Evolutionary conservation across 148 eudicot species (phyloP).

Genomic region (Rhododendron williamsianum): DNA sequence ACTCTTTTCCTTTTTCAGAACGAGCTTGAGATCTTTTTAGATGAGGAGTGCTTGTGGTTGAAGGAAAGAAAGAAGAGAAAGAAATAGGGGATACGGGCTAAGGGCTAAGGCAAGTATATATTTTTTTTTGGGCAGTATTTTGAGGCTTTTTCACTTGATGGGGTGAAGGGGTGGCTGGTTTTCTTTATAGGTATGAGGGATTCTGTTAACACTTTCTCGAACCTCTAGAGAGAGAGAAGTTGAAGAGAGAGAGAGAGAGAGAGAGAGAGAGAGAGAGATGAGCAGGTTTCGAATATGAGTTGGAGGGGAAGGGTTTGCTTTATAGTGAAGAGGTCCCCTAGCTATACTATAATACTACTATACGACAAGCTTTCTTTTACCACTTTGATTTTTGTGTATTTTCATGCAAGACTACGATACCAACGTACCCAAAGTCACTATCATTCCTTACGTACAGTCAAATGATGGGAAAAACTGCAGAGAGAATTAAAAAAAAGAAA

Average conservation of each 20-base stretch:
- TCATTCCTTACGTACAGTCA: slow-evolving; percentile 16
- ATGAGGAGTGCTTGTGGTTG: background rate
- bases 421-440: background rate
- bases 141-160: slow-evolving; percentile 14
- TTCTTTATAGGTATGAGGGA: slow-evolving; percentile 48
- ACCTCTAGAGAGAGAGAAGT: slow-evolving; percentile 15
- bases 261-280: background rate
- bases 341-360: background rate
- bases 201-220: slow-evolving; percentile 37
- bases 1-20: background rate
- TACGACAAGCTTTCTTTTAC: slow-evolving; percentile 11
- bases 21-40: background rate
- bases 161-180: slow-evolving; percentile 26
- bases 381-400: slow-evolving; percentile 17
- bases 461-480: background rate
- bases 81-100: background rate
- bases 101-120: background rate
- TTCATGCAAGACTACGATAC: slow-evolving; percentile 13
- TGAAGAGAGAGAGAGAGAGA: too few species aligned
- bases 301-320: slow-evolving; percentile 5
- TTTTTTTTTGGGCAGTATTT: background rate
- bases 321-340: slow-evolving; percentile 7
- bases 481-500: background rate
- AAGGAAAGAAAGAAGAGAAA: background rate
- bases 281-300: slow-evolving; percentile 7